Conservation (phyloP, 257 asterid genomes). For the Solanum dulcamara region DNA sequence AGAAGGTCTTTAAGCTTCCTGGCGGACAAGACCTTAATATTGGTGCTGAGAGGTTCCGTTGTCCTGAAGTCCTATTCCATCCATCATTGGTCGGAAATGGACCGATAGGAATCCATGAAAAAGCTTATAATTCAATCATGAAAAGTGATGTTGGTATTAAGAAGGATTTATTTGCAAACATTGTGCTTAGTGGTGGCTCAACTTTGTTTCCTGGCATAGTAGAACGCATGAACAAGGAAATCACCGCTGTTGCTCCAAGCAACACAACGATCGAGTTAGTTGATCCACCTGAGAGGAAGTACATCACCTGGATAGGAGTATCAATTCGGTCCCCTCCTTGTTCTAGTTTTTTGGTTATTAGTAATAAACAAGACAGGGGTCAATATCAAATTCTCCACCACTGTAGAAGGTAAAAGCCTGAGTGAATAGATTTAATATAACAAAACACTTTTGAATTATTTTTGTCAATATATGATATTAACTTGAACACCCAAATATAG, state of each 20-base stretch:
- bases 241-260: neutral
- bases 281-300: neutral
- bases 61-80: slow-evolving; percentile 5
- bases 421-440: too few relatives aligned
- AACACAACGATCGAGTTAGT: neutral
- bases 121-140: neutral
- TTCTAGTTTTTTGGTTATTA: too few relatives aligned
- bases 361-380: too few relatives aligned
- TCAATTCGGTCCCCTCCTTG: neutral
- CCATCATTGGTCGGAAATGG: neutral
- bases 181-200: neutral
- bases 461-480: too few relatives aligned
- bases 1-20: neutral
- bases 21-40: neutral
- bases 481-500: too few relatives aligned
- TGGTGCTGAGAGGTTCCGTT: neutral
- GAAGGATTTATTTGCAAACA: neutral
- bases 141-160: neutral
- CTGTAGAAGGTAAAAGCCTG: too few relatives aligned
- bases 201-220: neutral
- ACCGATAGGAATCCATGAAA: neutral
- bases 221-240: neutral
- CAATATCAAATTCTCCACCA: too few relatives aligned
- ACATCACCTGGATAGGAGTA: neutral
- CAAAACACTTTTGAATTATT: too few relatives aligned